These are phyloP conservation scores for Clitoria ternatea DNA, from an alignment of 306 rosid genomes.

Conservation along the genomic window DNA sequence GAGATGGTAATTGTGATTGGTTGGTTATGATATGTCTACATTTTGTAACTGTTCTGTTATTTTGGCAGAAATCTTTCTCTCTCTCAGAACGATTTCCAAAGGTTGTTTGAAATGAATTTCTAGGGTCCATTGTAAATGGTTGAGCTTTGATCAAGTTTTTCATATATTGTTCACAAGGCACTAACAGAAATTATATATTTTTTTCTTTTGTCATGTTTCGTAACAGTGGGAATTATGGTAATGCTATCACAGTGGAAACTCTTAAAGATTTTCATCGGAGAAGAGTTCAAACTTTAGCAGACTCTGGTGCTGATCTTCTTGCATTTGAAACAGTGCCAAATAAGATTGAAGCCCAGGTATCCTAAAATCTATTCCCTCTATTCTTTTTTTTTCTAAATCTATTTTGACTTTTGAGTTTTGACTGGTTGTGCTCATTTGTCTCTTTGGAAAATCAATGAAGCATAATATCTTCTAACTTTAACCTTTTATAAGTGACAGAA, in stretches of 20 bases:
- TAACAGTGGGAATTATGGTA: slow-evolving; percentile 51
- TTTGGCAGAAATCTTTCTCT: neutral
- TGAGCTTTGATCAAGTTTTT: neutral
- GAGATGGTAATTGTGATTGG: neutral
- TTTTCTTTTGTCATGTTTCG: neutral
- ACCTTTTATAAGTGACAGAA: neutral
- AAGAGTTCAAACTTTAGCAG: slow-evolving; percentile 58
- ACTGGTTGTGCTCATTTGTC: neutral
- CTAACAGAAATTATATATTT: neutral
- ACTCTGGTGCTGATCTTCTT: slow-evolving; percentile 50
- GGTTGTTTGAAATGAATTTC: slow-evolving; percentile 6
- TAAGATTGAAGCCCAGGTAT: slow-evolving; percentile 61
- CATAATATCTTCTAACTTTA: neutral
- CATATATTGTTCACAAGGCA: neutral
- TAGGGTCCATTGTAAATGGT: neutral
- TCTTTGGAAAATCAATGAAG: neutral
- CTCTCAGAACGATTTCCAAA: neutral
- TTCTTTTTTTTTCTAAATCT: slow-evolving; percentile 5
- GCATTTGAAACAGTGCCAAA: slow-evolving; percentile 61
- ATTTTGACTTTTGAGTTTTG: no score
- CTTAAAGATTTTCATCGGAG: slow-evolving; percentile 54
- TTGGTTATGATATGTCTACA: neutral
- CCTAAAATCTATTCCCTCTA: neutral
- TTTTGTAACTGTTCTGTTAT: neutral
- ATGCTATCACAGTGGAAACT: slow-evolving; percentile 29